Conservation (phyloP, 306 rosid genomes). For the Lathyrus sativus region DNA sequence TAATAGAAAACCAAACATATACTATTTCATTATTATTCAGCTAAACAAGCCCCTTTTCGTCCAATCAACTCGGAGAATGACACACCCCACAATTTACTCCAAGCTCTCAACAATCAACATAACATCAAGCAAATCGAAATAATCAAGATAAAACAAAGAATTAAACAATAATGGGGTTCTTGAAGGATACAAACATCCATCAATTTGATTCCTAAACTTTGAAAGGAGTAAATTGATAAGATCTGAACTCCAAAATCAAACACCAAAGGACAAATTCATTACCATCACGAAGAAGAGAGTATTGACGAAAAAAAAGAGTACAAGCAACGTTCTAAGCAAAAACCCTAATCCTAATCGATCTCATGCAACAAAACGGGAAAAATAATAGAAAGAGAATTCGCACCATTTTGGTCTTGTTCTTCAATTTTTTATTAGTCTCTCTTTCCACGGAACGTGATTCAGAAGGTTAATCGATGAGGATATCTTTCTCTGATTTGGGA, state of each 20-base stretch:
- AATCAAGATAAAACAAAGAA: not conserved
- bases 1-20: too few relatives aligned
- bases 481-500: too few relatives aligned
- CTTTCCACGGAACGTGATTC: not conserved
- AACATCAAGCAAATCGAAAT: slow-evolving; percentile 13
- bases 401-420: slow-evolving; percentile 26
- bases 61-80: too few relatives aligned
- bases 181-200: too few relatives aligned
- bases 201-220: too few relatives aligned
- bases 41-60: too few relatives aligned
- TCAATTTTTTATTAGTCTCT: not conserved
- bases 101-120: not conserved
- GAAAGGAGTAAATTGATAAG: not conserved
- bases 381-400: not conserved
- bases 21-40: too few relatives aligned
- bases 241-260: slow-evolving; percentile 5
- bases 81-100: too few relatives aligned
- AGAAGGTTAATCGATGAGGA: too few relatives aligned
- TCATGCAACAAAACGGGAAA: not conserved
- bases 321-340: not conserved
- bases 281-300: not conserved
- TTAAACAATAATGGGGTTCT: not conserved
- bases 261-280: not conserved
- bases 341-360: not conserved
- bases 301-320: not conserved